Conservation (phyloP, 257 asterid species). For the Gardenia jasminoides region DNA sequence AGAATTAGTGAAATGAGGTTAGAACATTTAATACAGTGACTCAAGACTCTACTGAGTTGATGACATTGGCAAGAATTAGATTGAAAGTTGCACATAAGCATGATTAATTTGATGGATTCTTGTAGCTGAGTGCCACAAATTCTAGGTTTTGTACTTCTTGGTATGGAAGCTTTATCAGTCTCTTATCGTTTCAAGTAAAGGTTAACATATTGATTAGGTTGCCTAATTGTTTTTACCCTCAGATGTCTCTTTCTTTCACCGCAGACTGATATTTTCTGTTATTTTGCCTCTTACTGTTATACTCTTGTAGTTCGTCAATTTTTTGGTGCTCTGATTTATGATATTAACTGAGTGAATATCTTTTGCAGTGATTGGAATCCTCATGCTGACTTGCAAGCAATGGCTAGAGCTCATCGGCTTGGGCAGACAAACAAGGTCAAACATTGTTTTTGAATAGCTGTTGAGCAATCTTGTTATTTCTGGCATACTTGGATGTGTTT, state of each 20-base stretch:
- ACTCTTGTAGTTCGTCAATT: too few species aligned
- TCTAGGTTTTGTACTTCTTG: not conserved
- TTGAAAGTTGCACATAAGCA: not conserved
- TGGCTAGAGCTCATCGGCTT: conserved; percentile 99
- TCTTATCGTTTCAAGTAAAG: not conserved
- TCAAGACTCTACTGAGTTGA: not conserved
- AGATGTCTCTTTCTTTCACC: not conserved
- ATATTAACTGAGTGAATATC: conserved; percentile 24
- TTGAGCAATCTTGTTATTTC: conserved; percentile 4
- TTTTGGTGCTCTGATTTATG: not conserved
- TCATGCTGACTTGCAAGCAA: conserved; percentile 99
- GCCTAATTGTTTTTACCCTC: not conserved
- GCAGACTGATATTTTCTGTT: not conserved
- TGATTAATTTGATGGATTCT: not conserved
- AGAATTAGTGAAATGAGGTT: not conserved
- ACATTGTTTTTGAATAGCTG: not conserved
- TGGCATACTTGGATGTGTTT: conserved; percentile 15
- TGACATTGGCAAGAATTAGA: not conserved
- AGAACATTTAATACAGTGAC: not conserved
- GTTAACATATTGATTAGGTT: not conserved
- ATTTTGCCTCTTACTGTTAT: not conserved
- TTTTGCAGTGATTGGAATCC: conserved; percentile 97
- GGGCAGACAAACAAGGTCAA: conserved; percentile 97
- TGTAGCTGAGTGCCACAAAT: not conserved
- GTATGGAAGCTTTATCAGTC: not conserved